Evolutionary conservation across 192 early-diverging fungal genomes (phyloP).

Genomic region (Coemansia sp.): DNA sequence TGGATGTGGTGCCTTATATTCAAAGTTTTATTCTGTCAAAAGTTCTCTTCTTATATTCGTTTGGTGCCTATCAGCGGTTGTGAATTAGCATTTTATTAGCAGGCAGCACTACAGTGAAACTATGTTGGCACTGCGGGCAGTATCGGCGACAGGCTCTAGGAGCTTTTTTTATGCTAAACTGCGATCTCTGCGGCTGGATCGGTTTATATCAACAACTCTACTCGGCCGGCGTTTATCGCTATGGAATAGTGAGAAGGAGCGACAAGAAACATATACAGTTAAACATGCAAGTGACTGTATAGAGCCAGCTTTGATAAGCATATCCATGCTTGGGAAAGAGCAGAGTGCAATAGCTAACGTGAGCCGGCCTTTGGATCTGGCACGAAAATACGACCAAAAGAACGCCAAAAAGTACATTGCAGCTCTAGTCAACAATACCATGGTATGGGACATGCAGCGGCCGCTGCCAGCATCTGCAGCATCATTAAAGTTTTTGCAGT

Average conservation of each 20-base stretch:
- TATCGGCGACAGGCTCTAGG: neutral
- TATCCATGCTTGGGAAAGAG: constrained; percentile 5
- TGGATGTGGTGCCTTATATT: too few species aligned
- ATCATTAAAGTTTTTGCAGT: constrained; percentile 46
- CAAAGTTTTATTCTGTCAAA: too few species aligned
- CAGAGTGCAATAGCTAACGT: constrained; percentile 4
- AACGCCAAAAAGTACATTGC: constrained; percentile 53
- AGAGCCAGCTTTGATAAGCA: neutral
- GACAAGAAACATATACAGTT: constrained; percentile 8
- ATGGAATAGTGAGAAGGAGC: constrained; percentile 31
- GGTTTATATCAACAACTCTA: constrained; percentile 3
- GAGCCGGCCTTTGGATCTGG: constrained; percentile 56
- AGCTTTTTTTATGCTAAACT: neutral
- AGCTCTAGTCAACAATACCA: constrained; percentile 51
- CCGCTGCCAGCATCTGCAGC: constrained; percentile 37
- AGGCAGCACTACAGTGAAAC: neutral
- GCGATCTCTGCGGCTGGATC: neutral
- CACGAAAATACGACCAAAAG: constrained; percentile 44
- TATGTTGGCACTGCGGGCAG: neutral
- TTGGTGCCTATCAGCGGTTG: too few species aligned
- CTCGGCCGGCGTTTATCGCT: constrained; percentile 14
- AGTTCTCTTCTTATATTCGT: too few species aligned
- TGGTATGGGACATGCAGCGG: constrained; percentile 57
- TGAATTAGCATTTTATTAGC: neutral
- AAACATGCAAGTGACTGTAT: neutral